phyloP scores from a whole-genome alignment of 805 yeast species.

The Candida pseudoglaebosa region DNA sequence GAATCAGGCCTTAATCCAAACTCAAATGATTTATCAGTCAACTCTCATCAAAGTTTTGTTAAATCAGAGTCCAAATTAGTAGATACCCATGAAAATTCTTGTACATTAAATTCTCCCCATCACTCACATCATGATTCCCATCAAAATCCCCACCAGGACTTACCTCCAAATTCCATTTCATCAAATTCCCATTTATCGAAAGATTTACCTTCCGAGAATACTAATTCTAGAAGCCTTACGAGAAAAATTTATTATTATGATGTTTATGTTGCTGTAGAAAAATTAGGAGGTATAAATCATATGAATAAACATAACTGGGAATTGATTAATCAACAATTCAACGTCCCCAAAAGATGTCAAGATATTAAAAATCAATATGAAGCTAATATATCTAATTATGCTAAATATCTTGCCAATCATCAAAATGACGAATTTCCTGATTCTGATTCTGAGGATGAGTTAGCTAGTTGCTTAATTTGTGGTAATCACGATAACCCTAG shows the following conservation, averaged over 20 bases:
- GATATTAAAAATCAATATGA: conserved; percentile 22
- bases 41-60: too few species aligned
- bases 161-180: too few species aligned
- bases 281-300: conserved; percentile 16
- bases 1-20: too few species aligned
- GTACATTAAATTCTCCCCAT: too few species aligned
- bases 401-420: conserved; percentile 25
- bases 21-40: too few species aligned
- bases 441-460: conserved; percentile 25
- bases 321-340: conserved; percentile 21
- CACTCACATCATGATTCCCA: too few species aligned
- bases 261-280: conserved; percentile 31
- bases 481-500: conserved; percentile 41
- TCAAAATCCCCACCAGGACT: too few species aligned
- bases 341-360: conserved; percentile 13
- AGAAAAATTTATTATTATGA: conserved; percentile 33
- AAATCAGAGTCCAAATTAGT: too few species aligned
- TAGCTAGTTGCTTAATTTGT: conserved; percentile 47
- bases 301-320: conserved; percentile 19
- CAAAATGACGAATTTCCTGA: conserved; percentile 29
- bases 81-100: too few species aligned
- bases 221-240: neutral
- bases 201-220: too few species aligned
- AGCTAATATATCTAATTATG: conserved; percentile 25
- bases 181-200: too few species aligned